These are phyloP conservation scores for Amorphotheca resinae DNA, from an alignment of 495 filamentous ascomycete genomes.

Conservation along the genomic window DNA sequence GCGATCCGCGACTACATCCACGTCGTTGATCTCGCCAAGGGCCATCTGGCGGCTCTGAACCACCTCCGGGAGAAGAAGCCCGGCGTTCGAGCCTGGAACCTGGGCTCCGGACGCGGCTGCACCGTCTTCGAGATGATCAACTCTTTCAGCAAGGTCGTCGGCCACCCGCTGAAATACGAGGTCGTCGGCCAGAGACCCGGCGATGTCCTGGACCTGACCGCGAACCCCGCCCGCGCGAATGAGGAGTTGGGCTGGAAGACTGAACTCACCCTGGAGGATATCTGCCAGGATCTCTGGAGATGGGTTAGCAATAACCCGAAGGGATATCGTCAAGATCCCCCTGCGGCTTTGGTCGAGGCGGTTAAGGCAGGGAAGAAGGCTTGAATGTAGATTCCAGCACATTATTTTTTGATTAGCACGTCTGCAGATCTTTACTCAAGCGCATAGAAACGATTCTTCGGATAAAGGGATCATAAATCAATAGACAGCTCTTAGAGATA, in stretches of 20 bases:
- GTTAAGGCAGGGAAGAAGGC: conserved; percentile 46
- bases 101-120: conserved; percentile 88
- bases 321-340: conserved; percentile 85
- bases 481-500: too few species aligned
- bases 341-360: conserved; percentile 64
- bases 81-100: conserved; percentile 90
- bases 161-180: conserved; percentile 74
- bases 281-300: conserved; percentile 87
- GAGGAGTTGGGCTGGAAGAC: conserved; percentile 88
- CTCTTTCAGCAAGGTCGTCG: conserved; percentile 79
- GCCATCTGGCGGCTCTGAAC: conserved; percentile 84
- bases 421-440: too few species aligned
- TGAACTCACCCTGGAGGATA: conserved; percentile 76
- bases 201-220: conserved; percentile 89
- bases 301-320: conserved; percentile 93
- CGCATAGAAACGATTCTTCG: too few species aligned
- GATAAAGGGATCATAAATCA: too few species aligned
- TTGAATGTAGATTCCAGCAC: conserved; percentile 3
- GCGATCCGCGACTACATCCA: conserved; percentile 67
- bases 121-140: conserved; percentile 97
- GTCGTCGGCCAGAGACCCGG: conserved; percentile 72
- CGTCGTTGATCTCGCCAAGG: conserved; percentile 78
- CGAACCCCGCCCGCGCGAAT: conserved; percentile 79
- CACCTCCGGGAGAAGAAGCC: conserved; percentile 83
- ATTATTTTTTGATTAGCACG: too few species aligned